phyloP scores from a whole-genome alignment of 495 filamentous ascomycete species.

The Penicillium waksmanii region DNA sequence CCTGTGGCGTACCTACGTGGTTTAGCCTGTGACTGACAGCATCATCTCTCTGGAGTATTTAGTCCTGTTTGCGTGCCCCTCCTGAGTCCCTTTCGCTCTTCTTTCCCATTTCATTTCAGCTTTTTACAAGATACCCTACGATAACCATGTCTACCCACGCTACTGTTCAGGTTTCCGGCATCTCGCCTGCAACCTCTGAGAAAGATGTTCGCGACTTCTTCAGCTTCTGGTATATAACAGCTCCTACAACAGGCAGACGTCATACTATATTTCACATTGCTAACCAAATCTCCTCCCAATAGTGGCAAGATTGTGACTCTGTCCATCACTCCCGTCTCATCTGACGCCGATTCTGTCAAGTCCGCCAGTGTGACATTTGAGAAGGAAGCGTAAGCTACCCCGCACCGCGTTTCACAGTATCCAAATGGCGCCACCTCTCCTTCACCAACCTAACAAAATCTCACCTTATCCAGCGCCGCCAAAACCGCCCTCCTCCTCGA shows the following conservation, averaged over 20 bases:
- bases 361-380: conserved; percentile 93
- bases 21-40: background rate
- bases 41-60: conserved; percentile 16
- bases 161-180: conserved; percentile 72
- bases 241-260: background rate
- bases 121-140: background rate
- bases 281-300: conserved; percentile 29
- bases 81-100: background rate
- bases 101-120: background rate
- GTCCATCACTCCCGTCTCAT: conserved; percentile 69
- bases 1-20: conserved; percentile 28
- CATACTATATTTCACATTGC: conserved; percentile 2
- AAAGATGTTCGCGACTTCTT: conserved; percentile 97
- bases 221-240: conserved; percentile 85
- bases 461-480: conserved; percentile 60
- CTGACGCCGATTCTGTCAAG: conserved; percentile 63
- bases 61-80: conserved; percentile 9
- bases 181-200: conserved; percentile 76
- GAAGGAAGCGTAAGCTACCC: conserved; percentile 73
- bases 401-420: conserved; percentile 24
- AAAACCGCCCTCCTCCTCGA: conserved; percentile 97
- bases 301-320: conserved; percentile 90
- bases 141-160: conserved; percentile 50
- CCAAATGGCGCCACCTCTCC: conserved; percentile 10
- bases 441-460: background rate